Base-by-base conservation (phyloP, 805 yeast genomes). In the Kuraishia floccosa region DNA sequence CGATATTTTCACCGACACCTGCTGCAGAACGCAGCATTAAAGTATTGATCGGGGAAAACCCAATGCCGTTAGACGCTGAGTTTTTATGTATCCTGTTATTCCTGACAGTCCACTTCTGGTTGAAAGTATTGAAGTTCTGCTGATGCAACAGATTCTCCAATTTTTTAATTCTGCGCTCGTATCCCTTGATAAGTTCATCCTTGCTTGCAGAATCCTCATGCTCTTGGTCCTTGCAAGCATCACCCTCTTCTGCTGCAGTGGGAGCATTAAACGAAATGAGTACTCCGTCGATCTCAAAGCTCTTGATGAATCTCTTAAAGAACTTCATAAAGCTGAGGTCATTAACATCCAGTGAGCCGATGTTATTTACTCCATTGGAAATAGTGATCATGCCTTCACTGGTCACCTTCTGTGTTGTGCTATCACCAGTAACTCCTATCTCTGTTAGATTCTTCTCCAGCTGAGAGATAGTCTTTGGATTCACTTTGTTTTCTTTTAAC, bases 141-240 rank as follows among this genome's bases (percentile, higher is more conserved):
- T 81, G 84, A 47, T 85, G 91, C 11, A 86, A 54, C 24, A 85
- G 52, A 33, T 72, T 77, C 42, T 86, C 96, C 31, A 89, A 63
- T 41, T 80, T 80, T 38, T 71, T 72, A 25, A 89, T 82, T 32
- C 94, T 59, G 8, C 70, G 52, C 47, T 78, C 78, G 39, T 85
- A 77, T 0, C 82, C 83, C 39, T 64, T 64, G 8, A 79, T 56
- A 9, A 67, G 44, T 26, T 64, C 72, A 3, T 54, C 47, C 28
- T 36, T 36, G 4, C n/a, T 19, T 25, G 14, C 25, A 6, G 25
- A 20, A 6, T 10, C 15, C 5, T 14, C 27, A 10, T 5, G n/a
- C 11, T 13, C 28, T 4, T 18, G 17, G 4, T 12, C 27, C 7
- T 10, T 10, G 10, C 9, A 19, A 19, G 22, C 22, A 13, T 15